Evolutionary conservation across 345 rosid genomes (phyloP), one percentile per base, ranked within the genome.

Genomic region (Syzygium oleosum): DNA sequence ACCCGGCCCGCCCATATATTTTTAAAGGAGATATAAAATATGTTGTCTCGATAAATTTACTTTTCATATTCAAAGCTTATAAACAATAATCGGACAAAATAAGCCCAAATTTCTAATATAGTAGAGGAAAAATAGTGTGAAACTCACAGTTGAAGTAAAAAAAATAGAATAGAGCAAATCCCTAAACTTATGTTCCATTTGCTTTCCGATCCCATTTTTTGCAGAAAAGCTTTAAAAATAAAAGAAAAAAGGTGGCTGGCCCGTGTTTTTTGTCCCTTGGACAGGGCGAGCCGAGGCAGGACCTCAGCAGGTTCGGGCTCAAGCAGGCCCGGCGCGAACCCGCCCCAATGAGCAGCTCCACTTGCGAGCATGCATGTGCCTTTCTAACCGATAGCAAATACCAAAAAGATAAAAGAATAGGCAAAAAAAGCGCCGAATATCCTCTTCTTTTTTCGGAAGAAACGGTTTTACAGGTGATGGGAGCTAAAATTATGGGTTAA

Each of bases 291-390:
- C 46, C 12, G 1, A 17, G 22, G 46, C 12, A 21, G 12, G 79
- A 68, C 79, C 46, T 68, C 25, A 7, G 3, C 7, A 9, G 25
- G 25, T 34, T 2, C 13, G 14, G 13, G 25, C 25, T 13, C 7
- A 1, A 68, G 46, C 79, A 68, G 11, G 79, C 79, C 3, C 0
- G 1, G 1, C 2, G 1, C 0, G 0, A 10, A 68, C 43, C 21
- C 4, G 13, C 25, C 25, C 25, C 4, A 0, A 34, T 0, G 25
- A 73, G 46, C 46, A 68, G 12, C 46, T 31, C 78, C 16, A 16
- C 79, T 73, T 34, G 6, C 5, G 3, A 34, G 17, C 46, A 34
- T 68, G 0, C 4, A 2, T 9, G 49, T 41, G 2, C 49, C 49
- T 34, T 19, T 34, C 9, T 34, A 34, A 17, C 7, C 80, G 3